phyloP scores from a whole-genome alignment of 768 basidiomycete genomes.

The Russula sp. region DNA sequence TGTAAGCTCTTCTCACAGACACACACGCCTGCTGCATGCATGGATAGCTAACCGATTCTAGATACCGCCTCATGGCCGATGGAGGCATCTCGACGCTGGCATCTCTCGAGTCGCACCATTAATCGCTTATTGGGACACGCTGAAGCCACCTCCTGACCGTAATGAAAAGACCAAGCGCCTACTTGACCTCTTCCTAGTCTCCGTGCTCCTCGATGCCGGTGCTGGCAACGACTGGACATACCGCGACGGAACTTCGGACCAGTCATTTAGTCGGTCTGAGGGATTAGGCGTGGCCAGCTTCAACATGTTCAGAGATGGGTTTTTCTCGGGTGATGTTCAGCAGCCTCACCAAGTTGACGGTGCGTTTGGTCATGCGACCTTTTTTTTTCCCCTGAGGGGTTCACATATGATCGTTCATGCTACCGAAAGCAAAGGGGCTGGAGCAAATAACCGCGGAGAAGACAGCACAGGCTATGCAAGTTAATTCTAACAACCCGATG shows the following conservation, averaged over 20 bases:
- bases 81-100: conserved; percentile 82
- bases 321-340: conserved; percentile 66
- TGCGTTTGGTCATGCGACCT: conserved; percentile 39
- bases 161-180: conserved; percentile 68
- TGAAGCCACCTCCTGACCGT: conserved; percentile 42
- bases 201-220: conserved; percentile 92
- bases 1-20: conserved; percentile 41
- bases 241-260: conserved; percentile 53
- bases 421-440: conserved; percentile 62
- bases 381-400: conserved; percentile 5
- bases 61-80: conserved; percentile 87
- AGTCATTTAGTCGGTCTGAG: conserved; percentile 62
- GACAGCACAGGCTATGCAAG: conserved; percentile 75
- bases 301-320: conserved; percentile 81
- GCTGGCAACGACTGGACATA: conserved; percentile 84
- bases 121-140: conserved; percentile 52
- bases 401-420: conserved; percentile 17
- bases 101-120: conserved; percentile 60
- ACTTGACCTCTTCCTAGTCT: conserved; percentile 86
- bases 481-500: conserved; percentile 74
- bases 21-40: too few species aligned
- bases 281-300: conserved; percentile 88
- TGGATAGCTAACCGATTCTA: conserved; percentile 33
- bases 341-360: conserved; percentile 80
- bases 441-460: conserved; percentile 56